Percentiles rank a stretch among this genome's conserved stretches.
Conservation (phyloP, 768 basidiomycete genomes). For the Hemileccinum rubropunctum region DNA sequence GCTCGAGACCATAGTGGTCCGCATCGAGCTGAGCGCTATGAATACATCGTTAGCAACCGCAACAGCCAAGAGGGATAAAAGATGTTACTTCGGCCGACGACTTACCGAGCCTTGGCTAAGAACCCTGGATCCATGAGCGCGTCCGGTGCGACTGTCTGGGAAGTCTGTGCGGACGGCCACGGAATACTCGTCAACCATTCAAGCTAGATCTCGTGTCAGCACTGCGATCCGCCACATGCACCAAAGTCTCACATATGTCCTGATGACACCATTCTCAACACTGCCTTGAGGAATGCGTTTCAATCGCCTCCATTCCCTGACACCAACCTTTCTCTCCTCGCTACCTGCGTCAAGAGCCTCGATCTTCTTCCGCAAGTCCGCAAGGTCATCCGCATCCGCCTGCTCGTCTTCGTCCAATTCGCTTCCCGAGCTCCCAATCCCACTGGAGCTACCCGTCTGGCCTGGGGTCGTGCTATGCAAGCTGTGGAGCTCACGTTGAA, state of each 20-base stretch:
- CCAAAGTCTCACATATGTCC: constrained; percentile 62
- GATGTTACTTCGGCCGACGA: background rate
- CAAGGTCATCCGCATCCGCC: constrained; percentile 77
- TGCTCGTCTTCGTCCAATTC: constrained; percentile 78
- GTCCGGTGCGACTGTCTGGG: constrained; percentile 27
- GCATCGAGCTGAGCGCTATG: constrained; percentile 67
- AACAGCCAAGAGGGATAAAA: no score
- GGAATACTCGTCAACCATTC: constrained; percentile 89
- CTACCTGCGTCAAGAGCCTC: constrained; percentile 69
- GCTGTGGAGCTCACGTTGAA: constrained; percentile 69
- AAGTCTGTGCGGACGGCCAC: constrained; percentile 55
- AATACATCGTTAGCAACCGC: background rate
- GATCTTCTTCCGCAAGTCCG: constrained; percentile 67
- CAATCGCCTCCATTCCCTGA: constrained; percentile 79
- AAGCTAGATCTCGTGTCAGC: constrained; percentile 40
- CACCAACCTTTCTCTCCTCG: constrained; percentile 80
- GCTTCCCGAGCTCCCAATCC: constrained; percentile 27
- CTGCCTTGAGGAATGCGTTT: constrained; percentile 88
- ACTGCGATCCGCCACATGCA: background rate
- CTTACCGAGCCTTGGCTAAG: constrained; percentile 60
- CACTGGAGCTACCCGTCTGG: constrained; percentile 11
- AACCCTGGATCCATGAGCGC: constrained; percentile 54
- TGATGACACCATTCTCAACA: constrained; percentile 87
- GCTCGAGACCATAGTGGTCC: constrained; percentile 90
- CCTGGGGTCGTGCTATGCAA: constrained; percentile 40